phyloP scores from a whole-genome alignment of 768 basidiomycete genomes.

The Lactifluus echinatus region DNA sequence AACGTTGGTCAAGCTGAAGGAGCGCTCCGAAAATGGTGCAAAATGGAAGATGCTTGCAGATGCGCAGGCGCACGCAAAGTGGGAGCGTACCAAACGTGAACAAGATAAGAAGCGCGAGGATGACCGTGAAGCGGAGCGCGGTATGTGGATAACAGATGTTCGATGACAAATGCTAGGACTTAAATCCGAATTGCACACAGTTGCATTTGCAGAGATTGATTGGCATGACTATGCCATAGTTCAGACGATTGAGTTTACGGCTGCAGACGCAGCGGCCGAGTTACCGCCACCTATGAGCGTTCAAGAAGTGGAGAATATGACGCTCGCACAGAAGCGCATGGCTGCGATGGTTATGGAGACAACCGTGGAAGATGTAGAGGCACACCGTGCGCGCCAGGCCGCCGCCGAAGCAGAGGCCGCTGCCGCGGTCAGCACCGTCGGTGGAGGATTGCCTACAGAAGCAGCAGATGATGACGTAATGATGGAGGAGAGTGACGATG shows the following conservation, averaged over 20 bases:
- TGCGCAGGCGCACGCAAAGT: constrained; percentile 72
- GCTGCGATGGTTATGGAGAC: constrained; percentile 98
- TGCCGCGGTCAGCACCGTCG: constrained; percentile 62
- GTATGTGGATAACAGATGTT: constrained; percentile 37
- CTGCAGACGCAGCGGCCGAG: constrained; percentile 82
- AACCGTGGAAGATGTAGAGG: constrained; percentile 78
- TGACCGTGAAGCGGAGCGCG: constrained; percentile 85
- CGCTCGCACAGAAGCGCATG: constrained; percentile 95
- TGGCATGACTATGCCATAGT: constrained; percentile 99
- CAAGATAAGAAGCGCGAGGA: constrained; percentile 81
- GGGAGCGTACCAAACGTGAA: constrained; percentile 79
- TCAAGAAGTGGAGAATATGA: constrained; percentile 93
- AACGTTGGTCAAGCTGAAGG: constrained; percentile 58
- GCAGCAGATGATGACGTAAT: constrained; percentile 54
- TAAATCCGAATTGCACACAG: constrained; percentile 29
- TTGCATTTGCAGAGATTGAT: constrained; percentile 94
- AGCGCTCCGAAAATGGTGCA: constrained; percentile 52
- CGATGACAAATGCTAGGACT: constrained; percentile 5
- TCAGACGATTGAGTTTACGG: constrained; percentile 95
- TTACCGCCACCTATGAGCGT: constrained; percentile 96
- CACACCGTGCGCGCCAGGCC: constrained; percentile 70
- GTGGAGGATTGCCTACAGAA: constrained; percentile 28
- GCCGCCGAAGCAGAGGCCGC: constrained; percentile 82
- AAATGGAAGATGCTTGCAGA: constrained; percentile 74
- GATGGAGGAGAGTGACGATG: constrained; percentile 83